phyloP scores from a whole-genome alignment of 1,284 basidiomycete genomes.

The Ustilago sp. region DNA sequence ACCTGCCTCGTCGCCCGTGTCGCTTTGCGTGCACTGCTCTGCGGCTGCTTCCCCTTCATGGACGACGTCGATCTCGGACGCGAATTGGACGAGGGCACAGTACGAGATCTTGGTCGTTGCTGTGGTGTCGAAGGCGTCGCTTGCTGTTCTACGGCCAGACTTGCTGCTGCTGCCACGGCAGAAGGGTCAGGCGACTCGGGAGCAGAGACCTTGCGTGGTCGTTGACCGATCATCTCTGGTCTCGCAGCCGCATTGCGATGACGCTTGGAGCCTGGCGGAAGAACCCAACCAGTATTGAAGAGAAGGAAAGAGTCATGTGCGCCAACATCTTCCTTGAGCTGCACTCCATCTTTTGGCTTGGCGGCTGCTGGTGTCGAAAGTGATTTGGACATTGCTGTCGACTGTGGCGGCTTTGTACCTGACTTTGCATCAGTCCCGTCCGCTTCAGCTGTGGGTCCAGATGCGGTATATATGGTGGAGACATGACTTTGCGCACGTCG shows the following conservation, averaged over 20 bases:
- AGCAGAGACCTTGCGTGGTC: constrained; percentile 47
- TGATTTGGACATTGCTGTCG: constrained; percentile 25
- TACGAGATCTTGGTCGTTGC: constrained; percentile 33
- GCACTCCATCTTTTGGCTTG: constrained; percentile 73
- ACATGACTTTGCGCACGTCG: constrained; percentile 26
- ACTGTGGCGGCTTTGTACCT: neutral
- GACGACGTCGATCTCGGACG: constrained; percentile 1
- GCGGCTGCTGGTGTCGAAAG: constrained; percentile 15
- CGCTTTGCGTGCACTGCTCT: constrained; percentile 15
- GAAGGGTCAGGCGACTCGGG: constrained; percentile 42
- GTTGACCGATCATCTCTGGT: constrained; percentile 39
- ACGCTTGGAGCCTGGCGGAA: constrained; percentile 75
- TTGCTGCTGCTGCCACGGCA: neutral
- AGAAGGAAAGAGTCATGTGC: constrained; percentile 80
- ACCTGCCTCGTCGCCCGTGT: constrained; percentile 5
- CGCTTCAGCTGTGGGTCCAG: neutral
- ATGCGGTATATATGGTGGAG: constrained; percentile 4
- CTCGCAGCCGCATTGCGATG: constrained; percentile 25
- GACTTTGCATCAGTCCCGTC: neutral
- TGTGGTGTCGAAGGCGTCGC: constrained; percentile 13
- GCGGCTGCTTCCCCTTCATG: constrained; percentile 4
- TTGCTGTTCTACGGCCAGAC: neutral
- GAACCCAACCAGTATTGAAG: constrained; percentile 90
- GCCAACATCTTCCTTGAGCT: constrained; percentile 74
- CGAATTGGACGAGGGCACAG: constrained; percentile 20